A percentile compares a stretch with the other conserved stretches of the same genome.
Conservation (phyloP, 805 yeast genomes). For the Pichia membranifaciens region DNA sequence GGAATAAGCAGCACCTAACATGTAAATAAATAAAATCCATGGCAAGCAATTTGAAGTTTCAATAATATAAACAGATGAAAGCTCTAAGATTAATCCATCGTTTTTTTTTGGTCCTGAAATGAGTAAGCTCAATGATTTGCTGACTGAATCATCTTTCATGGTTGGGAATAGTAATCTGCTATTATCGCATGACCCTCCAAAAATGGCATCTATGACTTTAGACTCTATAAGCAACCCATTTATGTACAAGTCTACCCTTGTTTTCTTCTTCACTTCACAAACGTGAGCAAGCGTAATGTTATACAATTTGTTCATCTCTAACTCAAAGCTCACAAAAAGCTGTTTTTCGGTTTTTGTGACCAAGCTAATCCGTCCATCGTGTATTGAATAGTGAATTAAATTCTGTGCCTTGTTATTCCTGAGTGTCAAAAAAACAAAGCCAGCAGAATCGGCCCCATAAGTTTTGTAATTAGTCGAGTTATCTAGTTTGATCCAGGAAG, state of each 20-base stretch:
- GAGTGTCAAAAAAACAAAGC: not conserved
- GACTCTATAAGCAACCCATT: slow-evolving; percentile 43
- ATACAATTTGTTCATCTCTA: slow-evolving; percentile 23
- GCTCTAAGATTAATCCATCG: slow-evolving; percentile 22
- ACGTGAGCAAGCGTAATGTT: slow-evolving; percentile 26
- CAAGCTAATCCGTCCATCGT: slow-evolving; percentile 15
- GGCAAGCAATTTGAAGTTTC: slow-evolving; percentile 35
- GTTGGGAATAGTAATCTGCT: not conserved
- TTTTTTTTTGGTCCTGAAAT: slow-evolving; percentile 23
- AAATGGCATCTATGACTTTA: slow-evolving; percentile 14
- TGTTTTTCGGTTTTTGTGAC: slow-evolving; percentile 12
- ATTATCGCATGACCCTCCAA: not conserved
- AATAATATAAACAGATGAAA: slow-evolving; percentile 35
- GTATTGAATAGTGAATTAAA: slow-evolving; percentile 7
- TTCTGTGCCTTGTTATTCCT: not conserved
- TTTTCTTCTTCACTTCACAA: slow-evolving; percentile 20
- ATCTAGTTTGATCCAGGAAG: slow-evolving; percentile 23
- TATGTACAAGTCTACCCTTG: slow-evolving; percentile 38
- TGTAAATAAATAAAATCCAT: slow-evolving; percentile 46
- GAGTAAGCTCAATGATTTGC: not conserved
- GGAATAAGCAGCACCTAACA: slow-evolving; percentile 46
- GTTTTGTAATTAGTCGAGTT: slow-evolving; percentile 3
- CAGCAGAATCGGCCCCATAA: not conserved
- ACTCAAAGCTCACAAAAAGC: slow-evolving; percentile 25
- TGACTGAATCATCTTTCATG: not conserved